Percentiles rank a stretch among this genome's conserved stretches.
Evolutionary conservation across 306 rosid genomes (phyloP).

Genomic region (Elaeagnus macrophylla): DNA sequence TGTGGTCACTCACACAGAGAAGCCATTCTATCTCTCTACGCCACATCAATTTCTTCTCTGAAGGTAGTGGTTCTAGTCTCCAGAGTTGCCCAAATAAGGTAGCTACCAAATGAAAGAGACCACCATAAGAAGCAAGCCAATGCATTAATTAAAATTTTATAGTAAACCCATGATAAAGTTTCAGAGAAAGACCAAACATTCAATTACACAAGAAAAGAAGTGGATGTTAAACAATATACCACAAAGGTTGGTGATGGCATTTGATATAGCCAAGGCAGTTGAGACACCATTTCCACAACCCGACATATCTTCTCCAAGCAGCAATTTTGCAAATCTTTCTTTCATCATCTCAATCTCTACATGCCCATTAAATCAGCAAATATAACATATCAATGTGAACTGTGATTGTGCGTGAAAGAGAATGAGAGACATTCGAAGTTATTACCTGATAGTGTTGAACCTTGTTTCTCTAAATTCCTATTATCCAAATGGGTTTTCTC

Average conservation of each 20-base stretch:
- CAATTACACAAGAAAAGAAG: no score
- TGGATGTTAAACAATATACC: slow-evolving; percentile 30
- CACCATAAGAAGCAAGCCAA: neutral
- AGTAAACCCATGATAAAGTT: no score
- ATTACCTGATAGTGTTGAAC: slow-evolving; percentile 52
- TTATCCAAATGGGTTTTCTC: slow-evolving; percentile 31
- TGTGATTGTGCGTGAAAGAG: neutral
- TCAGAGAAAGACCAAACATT: no score
- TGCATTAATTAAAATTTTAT: no score
- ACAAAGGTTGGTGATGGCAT: slow-evolving; percentile 83
- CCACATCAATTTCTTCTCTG: slow-evolving; percentile 77
- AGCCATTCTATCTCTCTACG: slow-evolving; percentile 80
- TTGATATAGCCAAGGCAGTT: slow-evolving; percentile 81
- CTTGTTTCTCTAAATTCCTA: slow-evolving; percentile 43
- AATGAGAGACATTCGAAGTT: neutral
- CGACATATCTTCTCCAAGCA: slow-evolving; percentile 98
- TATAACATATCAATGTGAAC: neutral
- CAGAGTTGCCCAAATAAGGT: slow-evolving; percentile 81
- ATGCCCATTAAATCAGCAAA: slow-evolving; percentile 15
- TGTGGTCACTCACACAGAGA: slow-evolving; percentile 77
- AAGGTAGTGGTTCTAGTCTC: slow-evolving; percentile 65
- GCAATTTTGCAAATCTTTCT: slow-evolving; percentile 82
- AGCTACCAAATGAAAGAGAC: slow-evolving; percentile 31
- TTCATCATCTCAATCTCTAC: slow-evolving; percentile 81
- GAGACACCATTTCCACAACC: slow-evolving; percentile 92